Evolutionary conservation across 192 early-diverging fungal species (phyloP).

Genomic region (Dissophora globulifera): DNA sequence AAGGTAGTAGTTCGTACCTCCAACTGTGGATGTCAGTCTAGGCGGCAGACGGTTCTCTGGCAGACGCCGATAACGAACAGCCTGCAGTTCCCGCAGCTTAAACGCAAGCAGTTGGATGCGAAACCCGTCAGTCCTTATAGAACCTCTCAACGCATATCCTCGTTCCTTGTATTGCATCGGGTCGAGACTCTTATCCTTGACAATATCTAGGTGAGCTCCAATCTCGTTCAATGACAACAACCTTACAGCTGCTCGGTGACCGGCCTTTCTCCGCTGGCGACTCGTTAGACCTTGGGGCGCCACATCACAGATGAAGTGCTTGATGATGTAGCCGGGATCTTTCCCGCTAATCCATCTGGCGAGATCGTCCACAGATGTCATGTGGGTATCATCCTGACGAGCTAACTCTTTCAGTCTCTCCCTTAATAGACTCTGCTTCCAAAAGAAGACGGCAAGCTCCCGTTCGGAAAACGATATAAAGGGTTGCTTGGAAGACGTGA

Average conservation of each 20-base stretch:
- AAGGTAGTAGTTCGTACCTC: too few relatives aligned
- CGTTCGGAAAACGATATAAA: slow-evolving; percentile 1
- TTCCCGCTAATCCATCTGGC: neutral
- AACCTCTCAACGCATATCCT: slow-evolving; percentile 2
- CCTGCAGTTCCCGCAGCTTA: too few relatives aligned
- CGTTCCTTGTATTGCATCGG: too few relatives aligned
- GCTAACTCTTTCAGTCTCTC: too few relatives aligned
- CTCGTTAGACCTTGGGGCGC: neutral
- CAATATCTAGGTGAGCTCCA: neutral
- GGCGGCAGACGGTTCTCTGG: neutral
- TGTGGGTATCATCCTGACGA: too few relatives aligned
- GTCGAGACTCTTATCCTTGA: too few relatives aligned
- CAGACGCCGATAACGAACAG: neutral
- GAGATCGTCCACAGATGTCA: neutral
- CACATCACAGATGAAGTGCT: slow-evolving; percentile 19
- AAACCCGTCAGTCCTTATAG: neutral
- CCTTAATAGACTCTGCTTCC: neutral
- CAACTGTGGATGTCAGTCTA: too few relatives aligned
- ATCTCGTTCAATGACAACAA: slow-evolving; percentile 1
- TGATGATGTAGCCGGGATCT: neutral
- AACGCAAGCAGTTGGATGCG: too few relatives aligned
- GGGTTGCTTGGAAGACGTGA: neutral
- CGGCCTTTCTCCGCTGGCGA: slow-evolving; percentile 6
- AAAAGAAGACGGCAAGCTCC: neutral
- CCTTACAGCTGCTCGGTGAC: slow-evolving; percentile 2